Evolutionary conservation across 345 rosid genomes (phyloP).

Genomic region (Laguncularia racemosa): DNA sequence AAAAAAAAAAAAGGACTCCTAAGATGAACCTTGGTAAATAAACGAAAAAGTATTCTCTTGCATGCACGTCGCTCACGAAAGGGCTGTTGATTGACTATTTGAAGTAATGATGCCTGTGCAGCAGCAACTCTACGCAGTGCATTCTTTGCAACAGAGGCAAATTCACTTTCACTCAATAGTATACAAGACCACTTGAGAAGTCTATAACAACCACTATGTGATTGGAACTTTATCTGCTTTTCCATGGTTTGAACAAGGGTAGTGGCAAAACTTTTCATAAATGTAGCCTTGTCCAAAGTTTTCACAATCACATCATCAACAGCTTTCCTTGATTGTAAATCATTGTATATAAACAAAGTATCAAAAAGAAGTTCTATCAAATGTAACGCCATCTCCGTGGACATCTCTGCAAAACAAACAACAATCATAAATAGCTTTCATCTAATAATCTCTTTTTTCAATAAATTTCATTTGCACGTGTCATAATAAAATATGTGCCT

Average conservation of each 20-base stretch:
- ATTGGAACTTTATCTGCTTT: slow-evolving; percentile 50
- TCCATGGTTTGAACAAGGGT: slow-evolving; percentile 85
- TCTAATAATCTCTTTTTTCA: no score
- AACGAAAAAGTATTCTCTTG: slow-evolving; percentile 51
- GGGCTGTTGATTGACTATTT: slow-evolving; percentile 52
- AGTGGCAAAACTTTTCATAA: slow-evolving; percentile 84
- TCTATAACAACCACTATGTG: slow-evolving; percentile 57
- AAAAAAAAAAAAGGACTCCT: slow-evolving; percentile 7
- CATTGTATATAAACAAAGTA: slow-evolving; percentile 67
- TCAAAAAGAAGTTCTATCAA: slow-evolving; percentile 72
- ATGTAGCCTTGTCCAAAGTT: slow-evolving; percentile 38
- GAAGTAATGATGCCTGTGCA: slow-evolving; percentile 64
- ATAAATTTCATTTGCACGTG: no score
- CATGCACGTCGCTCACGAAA: slow-evolving; percentile 68
- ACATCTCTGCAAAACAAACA: slow-evolving; percentile 49
- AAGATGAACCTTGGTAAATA: slow-evolving; percentile 68
- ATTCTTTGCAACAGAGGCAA: slow-evolving; percentile 66
- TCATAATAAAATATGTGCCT: no score
- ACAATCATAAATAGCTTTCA: slow-evolving; percentile 1
- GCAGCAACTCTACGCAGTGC: slow-evolving; percentile 69
- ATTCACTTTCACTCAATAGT: slow-evolving; percentile 61
- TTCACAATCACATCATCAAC: slow-evolving; percentile 68
- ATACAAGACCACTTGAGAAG: slow-evolving; percentile 86
- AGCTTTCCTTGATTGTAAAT: slow-evolving; percentile 69
- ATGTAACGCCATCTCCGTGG: slow-evolving; percentile 41